phyloP scores from a whole-genome alignment of 2,329 filamentous ascomycete species.

The Alternaria consortialis region DNA sequence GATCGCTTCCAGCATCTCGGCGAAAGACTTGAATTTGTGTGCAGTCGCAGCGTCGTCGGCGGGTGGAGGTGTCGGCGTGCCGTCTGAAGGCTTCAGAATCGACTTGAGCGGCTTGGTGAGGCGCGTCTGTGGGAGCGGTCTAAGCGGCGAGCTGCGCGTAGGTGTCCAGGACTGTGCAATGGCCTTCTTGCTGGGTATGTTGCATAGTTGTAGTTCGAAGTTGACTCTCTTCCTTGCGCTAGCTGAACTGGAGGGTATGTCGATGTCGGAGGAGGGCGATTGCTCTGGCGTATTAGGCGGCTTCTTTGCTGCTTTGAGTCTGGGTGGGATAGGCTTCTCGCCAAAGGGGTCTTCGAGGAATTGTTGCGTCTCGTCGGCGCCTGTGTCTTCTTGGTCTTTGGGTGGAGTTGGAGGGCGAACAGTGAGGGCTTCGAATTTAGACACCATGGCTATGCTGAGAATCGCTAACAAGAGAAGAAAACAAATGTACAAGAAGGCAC shows the following conservation, averaged over 20 bases:
- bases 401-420: slow-evolving; percentile 66
- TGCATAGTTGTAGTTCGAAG: slow-evolving; percentile 70
- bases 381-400: slow-evolving; percentile 54
- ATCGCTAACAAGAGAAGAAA: slow-evolving; percentile 32
- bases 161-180: slow-evolving; percentile 41
- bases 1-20: slow-evolving; percentile 84
- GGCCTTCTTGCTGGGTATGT: slow-evolving; percentile 60
- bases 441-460: slow-evolving; percentile 53
- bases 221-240: slow-evolving; percentile 60
- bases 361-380: slow-evolving; percentile 51
- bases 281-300: slow-evolving; percentile 52
- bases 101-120: slow-evolving; percentile 69
- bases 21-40: slow-evolving; percentile 67
- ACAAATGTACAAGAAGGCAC: slow-evolving; percentile 25
- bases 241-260: slow-evolving; percentile 40
- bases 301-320: slow-evolving; percentile 28
- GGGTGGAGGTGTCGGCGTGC: slow-evolving; percentile 45
- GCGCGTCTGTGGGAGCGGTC: slow-evolving; percentile 59
- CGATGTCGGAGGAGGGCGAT: slow-evolving; percentile 55
- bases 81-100: slow-evolving; percentile 79
- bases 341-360: slow-evolving; percentile 56
- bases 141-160: slow-evolving; percentile 54
- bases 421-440: slow-evolving; percentile 57
- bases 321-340: slow-evolving; percentile 41
- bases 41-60: slow-evolving; percentile 52